Percentiles rank a stretch among this genome's conserved stretches.
Evolutionary conservation across 1,284 basidiomycete species (phyloP).

Genomic region (Ceratobasidium sp.): DNA sequence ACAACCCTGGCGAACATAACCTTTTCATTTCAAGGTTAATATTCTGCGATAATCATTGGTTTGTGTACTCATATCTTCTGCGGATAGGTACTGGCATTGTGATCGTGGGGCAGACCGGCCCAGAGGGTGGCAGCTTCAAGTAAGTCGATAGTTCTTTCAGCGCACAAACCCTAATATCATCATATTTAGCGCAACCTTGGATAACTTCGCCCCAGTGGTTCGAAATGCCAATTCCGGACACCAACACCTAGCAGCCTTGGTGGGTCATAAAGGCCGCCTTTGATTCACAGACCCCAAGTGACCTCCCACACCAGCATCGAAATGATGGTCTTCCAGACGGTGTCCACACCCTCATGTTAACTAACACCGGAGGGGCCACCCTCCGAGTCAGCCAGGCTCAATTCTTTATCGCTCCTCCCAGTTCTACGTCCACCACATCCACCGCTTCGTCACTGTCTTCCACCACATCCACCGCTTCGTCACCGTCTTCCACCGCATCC

Average conservation of each 20-base stretch:
- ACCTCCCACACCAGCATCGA: background rate
- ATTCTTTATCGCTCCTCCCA: background rate
- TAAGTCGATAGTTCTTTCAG: background rate
- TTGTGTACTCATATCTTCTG: background rate
- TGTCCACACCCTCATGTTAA: background rate
- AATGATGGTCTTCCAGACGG: background rate
- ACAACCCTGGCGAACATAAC: background rate
- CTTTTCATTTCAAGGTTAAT: background rate
- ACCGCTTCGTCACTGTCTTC: background rate
- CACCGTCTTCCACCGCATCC: background rate
- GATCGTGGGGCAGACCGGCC: background rate
- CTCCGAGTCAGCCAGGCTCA: background rate
- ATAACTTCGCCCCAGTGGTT: background rate
- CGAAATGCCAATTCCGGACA: background rate
- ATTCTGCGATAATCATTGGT: background rate
- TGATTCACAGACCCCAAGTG: background rate
- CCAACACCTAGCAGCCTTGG: background rate
- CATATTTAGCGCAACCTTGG: background rate
- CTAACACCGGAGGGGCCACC: background rate
- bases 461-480: background rate
- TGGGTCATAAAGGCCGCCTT: background rate
- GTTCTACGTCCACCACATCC: too few species aligned
- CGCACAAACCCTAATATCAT: background rate
- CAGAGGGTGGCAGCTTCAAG: background rate
- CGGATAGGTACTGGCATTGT: background rate